Evolutionary conservation across 2,329 filamentous ascomycete species (phyloP).

Genomic region (Emydomyces testavorans): DNA sequence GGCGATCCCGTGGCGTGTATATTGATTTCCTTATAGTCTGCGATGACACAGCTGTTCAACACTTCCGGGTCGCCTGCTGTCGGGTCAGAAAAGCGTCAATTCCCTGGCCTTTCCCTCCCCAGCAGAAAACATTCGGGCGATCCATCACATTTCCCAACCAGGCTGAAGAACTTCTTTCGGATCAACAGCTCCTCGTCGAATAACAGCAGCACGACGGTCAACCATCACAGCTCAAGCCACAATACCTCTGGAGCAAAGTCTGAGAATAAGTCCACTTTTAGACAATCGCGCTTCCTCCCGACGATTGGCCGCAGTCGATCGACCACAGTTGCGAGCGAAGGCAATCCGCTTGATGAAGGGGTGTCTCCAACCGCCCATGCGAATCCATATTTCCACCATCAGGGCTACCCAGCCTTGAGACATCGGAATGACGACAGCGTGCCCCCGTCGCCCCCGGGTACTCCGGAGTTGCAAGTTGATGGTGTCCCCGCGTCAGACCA

Average conservation of each 20-base stretch:
- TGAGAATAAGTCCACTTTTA: constrained; percentile 57
- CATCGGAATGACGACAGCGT: constrained; percentile 93
- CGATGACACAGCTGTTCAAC: constrained; percentile 36
- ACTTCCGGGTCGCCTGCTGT: constrained; percentile 29
- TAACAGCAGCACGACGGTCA: constrained; percentile 22
- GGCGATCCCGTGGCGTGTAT: background rate
- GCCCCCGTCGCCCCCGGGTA: constrained; percentile 84
- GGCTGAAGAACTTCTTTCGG: constrained; percentile 59
- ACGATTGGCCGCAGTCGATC: constrained; percentile 79
- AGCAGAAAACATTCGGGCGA: constrained; percentile 38
- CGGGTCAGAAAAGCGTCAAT: constrained; percentile 38
- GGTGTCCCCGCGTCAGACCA: constrained; percentile 55
- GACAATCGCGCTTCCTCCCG: constrained; percentile 80
- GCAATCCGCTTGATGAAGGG: constrained; percentile 75
- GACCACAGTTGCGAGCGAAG: constrained; percentile 83
- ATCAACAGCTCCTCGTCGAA: constrained; percentile 41
- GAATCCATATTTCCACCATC: constrained; percentile 95
- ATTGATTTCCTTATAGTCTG: background rate
- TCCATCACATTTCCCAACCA: constrained; percentile 48
- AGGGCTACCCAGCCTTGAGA: constrained; percentile 81
- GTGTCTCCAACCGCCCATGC: constrained; percentile 86
- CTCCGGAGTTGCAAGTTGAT: constrained; percentile 64
- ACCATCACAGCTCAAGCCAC: constrained; percentile 18
- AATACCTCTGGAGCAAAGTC: constrained; percentile 38
- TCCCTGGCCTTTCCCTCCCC: constrained; percentile 35